Percentiles rank a stretch among this genome's conserved stretches.
These are phyloP conservation scores for Geotrichum histeridarum DNA, from an alignment of 1,139 yeast species.

Conservation along the genomic window DNA sequence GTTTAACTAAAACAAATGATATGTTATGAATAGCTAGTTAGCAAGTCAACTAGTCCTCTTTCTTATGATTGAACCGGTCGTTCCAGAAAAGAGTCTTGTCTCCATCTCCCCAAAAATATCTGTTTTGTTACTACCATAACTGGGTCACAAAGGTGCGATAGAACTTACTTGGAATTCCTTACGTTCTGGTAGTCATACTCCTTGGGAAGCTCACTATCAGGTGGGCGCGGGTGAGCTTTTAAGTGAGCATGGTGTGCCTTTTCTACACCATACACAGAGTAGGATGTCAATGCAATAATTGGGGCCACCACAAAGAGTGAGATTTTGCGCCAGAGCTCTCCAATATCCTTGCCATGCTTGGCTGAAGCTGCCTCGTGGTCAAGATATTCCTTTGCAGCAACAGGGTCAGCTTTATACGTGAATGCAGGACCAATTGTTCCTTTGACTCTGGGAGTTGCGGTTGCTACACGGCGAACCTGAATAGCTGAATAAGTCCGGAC, in stretches of 20 bases:
- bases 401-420: conserved; percentile 41
- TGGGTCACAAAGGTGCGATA: background rate
- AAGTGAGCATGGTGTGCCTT: conserved; percentile 80
- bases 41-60: conserved; percentile 18
- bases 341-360: conserved; percentile 73
- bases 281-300: conserved; percentile 66
- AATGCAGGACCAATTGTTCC: conserved; percentile 35
- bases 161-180: conserved; percentile 49
- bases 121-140: background rate
- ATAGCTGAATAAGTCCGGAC: background rate
- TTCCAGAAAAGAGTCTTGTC: conserved; percentile 97
- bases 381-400: conserved; percentile 52
- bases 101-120: conserved; percentile 91
- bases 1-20: too few species aligned
- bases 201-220: conserved; percentile 86
- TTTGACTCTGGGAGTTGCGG: conserved; percentile 33
- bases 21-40: background rate
- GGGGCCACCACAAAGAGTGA: conserved; percentile 78
- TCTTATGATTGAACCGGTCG: conserved; percentile 69
- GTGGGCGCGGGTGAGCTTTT: conserved; percentile 49
- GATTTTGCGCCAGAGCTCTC: conserved; percentile 79
- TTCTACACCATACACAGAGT: conserved; percentile 78
- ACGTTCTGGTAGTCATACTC: conserved; percentile 89
- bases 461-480: conserved; percentile 21
- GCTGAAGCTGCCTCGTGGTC: conserved; percentile 52